These are phyloP conservation scores for Kwoniella sp. DNA, from an alignment of 768 basidiomycete species.

Conservation along the genomic window DNA sequence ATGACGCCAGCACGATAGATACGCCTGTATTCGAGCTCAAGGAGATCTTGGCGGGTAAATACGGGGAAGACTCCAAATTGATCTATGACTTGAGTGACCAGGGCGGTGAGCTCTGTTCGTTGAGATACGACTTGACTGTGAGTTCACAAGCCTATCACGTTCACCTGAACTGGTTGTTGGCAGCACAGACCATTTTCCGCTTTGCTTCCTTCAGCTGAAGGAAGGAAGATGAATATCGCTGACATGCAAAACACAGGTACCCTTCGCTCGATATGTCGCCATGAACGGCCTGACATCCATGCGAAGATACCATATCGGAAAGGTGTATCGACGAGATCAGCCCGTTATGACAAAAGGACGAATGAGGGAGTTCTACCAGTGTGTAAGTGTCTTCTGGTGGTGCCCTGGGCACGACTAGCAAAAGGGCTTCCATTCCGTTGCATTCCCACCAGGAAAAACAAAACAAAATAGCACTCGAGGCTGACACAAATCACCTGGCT, in stretches of 20 bases:
- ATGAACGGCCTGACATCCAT: conserved; percentile 78
- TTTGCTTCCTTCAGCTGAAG: conserved; percentile 5
- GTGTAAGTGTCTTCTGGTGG: conserved; percentile 62
- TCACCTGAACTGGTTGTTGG: not conserved
- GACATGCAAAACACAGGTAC: too few relatives aligned
- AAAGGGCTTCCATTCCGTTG: too few relatives aligned
- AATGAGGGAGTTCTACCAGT: conserved; percentile 98
- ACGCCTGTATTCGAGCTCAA: conserved; percentile 98
- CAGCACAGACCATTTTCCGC: not conserved
- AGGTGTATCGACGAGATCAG: conserved; percentile 94
- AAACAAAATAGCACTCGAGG: too few relatives aligned
- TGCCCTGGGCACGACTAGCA: too few relatives aligned
- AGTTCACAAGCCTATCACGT: conserved; percentile 28
- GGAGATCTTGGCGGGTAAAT: conserved; percentile 89
- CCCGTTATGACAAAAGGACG: conserved; percentile 97
- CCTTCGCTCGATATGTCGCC: conserved; percentile 90
- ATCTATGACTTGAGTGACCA: conserved; percentile 98
- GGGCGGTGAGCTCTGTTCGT: conserved; percentile 90
- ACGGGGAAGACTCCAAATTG: conserved; percentile 95
- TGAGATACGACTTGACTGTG: conserved; percentile 93
- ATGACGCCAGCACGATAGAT: conserved; percentile 89
- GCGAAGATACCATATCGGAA: conserved; percentile 98
- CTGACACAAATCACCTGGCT: too few relatives aligned
- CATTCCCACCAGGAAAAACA: too few relatives aligned
- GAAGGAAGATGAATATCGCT: too few relatives aligned